Conservation (phyloP, 1,139 yeast species). For the Yamadazyma oceani region DNA sequence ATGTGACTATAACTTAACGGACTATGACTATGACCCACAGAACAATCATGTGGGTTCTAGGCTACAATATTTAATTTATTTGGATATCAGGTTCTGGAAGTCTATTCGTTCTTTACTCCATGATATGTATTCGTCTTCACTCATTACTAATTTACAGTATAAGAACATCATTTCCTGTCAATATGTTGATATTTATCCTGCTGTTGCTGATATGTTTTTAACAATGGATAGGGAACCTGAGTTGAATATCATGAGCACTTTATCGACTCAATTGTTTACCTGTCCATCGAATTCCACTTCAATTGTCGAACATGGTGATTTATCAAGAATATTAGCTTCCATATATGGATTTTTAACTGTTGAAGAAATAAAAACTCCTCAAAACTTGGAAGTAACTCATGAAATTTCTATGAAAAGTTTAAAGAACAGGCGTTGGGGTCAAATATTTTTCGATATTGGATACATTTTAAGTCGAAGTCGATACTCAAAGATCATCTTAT, state of each 20-base stretch:
- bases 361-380: constrained; percentile 52
- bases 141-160: constrained; percentile 64
- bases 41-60: constrained; percentile 60
- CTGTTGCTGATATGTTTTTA: constrained; percentile 71
- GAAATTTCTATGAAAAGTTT: constrained; percentile 50
- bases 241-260: constrained; percentile 65
- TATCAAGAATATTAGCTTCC: constrained; percentile 65
- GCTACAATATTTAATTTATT: constrained; percentile 69
- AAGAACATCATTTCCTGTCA: constrained; percentile 69
- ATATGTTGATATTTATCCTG: constrained; percentile 81
- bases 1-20: constrained; percentile 44
- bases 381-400: constrained; percentile 40
- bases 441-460: constrained; percentile 80
- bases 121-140: constrained; percentile 66
- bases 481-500: constrained; percentile 41
- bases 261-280: constrained; percentile 86
- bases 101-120: constrained; percentile 59
- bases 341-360: constrained; percentile 65
- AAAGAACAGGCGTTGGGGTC: constrained; percentile 81
- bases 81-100: constrained; percentile 76
- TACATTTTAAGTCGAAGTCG: constrained; percentile 72
- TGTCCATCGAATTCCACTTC: constrained; percentile 77
- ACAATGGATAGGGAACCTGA: constrained; percentile 82
- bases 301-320: constrained; percentile 67
- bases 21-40: constrained; percentile 26